Base-by-base conservation (phyloP, 1,284 basidiomycete genomes). In the Grifola frondosa region DNA sequence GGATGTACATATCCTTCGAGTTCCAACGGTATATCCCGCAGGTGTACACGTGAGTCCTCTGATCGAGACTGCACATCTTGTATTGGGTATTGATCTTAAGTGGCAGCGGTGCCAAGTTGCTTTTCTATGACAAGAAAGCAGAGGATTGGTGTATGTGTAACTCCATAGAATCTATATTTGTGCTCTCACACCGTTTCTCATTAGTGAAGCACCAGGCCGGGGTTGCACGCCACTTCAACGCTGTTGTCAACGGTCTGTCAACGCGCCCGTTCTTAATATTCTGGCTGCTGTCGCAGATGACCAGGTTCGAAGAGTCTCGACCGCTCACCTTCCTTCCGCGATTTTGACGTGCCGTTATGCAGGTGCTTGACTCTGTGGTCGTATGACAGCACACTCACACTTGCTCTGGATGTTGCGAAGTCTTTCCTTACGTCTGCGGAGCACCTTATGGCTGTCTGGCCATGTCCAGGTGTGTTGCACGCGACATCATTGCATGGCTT, bases 211-310 rank as follows among this genome's bases (percentile, higher is more conserved):
- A 77, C 46, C 70, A 75, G 19, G 72, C 81, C 22, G 77, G 80
- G 67, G 61, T 68, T 22, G 81, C 78, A 5, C 63, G 86, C 37
- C 71, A 77, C 48, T 71, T 74, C 1, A 68, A 84, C 43, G 82
- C 81, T 6, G 81, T 36, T 6, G 80, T 9, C 70, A 77, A 51
- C 64, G 70, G 28, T 70, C 68, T 37, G 74, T 77, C 52, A 59
- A 71, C 20, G 23, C 66, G 82, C 35, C 84, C 84, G 9, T 82
- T 83, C 61, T 84, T 81, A 57, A 71, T 80, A 20, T 84, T 84
- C 60, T 88, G 84, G 84, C 84, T 87, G 56, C 84, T 85, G 80
- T 74, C 75, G 15, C 83, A 88, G 59, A 73, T 85, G 35, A 71
- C 68, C 46, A 73, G 81, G 84, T 83, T 51, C 37, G 64, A 60